Base-by-base conservation (phyloP, 2,329 filamentous ascomycete species). In the Claviceps fusiformis region DNA sequence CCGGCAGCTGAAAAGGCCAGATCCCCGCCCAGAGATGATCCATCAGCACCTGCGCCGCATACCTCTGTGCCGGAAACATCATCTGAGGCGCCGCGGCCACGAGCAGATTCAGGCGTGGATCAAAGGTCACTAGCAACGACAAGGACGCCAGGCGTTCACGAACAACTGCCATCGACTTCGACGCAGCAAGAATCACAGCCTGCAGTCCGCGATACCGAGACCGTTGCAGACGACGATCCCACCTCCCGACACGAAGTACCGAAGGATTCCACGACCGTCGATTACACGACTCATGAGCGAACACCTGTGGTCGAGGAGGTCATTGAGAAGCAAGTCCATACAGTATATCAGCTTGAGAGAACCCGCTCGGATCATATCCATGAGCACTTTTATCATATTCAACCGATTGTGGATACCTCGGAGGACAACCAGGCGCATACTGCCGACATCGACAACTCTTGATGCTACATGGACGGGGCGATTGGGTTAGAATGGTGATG, bases 321-420 rank as follows among this genome's bases (percentile, higher is more conserved):
- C 29, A 13, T 55, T 5, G 10, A 43, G 8, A 53, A 19, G 24
- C 55, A 47, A 13, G 53, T 52, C 1, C 55, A 57, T 27, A 57
- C 53, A 2, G 50, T 57, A 6, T 57, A 55, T 24, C 7, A 53
- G 10, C 49, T 46, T 5, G 43, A 8, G 27, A 49, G 43, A 13
- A 55, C 53, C 5, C 48, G 53, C 2, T 57, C 55, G 10, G 53
- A 53, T n/a, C 55, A 57, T 45, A 31, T 45, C 1, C 55, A 57
- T 31, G 53, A 57, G 19, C 55, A 57, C 9, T 47, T 27, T 15
- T 43, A 35, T 4, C 44, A 53, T 11, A 39, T 55, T 15, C 55
- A 57, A 27, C 55, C 55, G 4, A 50, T 55, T 13, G 15, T 52
- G 17, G 10, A 54, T 24, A 39, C 35, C 24, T 37, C n/a, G 3